Conservation (phyloP, 305 asterid genomes). For the Plantago coronopus region DNA sequence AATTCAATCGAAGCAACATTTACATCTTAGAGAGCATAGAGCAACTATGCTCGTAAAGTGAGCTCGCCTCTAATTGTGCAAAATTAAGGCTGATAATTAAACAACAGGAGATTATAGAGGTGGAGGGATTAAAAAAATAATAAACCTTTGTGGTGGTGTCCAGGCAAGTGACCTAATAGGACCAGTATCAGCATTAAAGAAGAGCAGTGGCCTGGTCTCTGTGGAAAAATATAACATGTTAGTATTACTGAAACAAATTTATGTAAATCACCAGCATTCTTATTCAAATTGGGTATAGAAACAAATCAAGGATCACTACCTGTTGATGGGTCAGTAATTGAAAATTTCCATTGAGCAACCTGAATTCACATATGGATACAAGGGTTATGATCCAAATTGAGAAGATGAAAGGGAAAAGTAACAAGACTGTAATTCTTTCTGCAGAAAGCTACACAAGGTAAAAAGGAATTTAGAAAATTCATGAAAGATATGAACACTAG, state of each 20-base stretch:
- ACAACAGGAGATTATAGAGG: not conserved
- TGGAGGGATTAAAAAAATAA: conserved; percentile 22
- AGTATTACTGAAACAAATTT: conserved; percentile 21
- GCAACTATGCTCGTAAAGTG: too few relatives aligned
- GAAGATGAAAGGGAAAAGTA: not conserved
- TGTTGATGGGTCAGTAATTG: conserved; percentile 47
- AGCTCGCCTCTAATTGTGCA: too few relatives aligned
- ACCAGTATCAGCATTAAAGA: conserved; percentile 79
- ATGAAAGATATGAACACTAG: not conserved
- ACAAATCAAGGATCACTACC: conserved; percentile 39
- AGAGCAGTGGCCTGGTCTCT: conserved; percentile 83
- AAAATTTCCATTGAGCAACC: conserved; percentile 94
- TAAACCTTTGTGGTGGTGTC: conserved; percentile 79
- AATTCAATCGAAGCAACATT: too few relatives aligned
- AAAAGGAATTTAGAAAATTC: conserved; percentile 1
- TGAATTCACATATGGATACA: conserved; percentile 33
- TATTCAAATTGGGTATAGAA: not conserved
- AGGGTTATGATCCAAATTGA: conserved; percentile 14
- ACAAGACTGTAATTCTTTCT: not conserved
- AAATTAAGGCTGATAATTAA: too few relatives aligned
- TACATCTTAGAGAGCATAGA: too few relatives aligned
- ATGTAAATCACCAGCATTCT: conserved; percentile 3
- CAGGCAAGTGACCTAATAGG: conserved; percentile 84
- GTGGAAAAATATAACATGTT: conserved; percentile 5
- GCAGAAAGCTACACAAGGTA: not conserved